phyloP scores from a whole-genome alignment of 1,139 yeast species.

The Debaryomyces singareniensis region DNA sequence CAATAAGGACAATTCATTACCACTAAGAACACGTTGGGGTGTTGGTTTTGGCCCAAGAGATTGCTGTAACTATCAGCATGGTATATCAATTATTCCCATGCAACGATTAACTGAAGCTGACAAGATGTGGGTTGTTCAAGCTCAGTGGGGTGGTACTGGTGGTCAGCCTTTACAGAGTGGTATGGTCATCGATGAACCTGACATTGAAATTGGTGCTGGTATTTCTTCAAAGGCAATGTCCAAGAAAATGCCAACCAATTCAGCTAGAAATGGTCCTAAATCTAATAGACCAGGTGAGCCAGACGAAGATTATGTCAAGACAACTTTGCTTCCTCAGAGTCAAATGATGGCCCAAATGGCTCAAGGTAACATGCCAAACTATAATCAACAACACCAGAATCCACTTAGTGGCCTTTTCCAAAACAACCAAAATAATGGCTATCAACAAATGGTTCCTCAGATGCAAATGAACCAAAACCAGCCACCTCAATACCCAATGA shows the following conservation, averaged over 20 bases:
- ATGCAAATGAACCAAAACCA: conserved; percentile 3
- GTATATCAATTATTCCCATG: conserved; percentile 81
- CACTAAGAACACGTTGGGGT: conserved; percentile 91
- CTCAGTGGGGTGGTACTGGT: conserved; percentile 98
- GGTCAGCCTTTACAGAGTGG: conserved; percentile 82
- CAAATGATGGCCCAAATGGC: conserved; percentile 11
- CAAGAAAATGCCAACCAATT: conserved; percentile 80
- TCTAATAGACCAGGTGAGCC: conserved; percentile 64
- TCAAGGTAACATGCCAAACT: conserved; percentile 29
- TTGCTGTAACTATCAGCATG: conserved; percentile 91
- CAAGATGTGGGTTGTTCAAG: conserved; percentile 77
- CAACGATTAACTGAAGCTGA: conserved; percentile 91
- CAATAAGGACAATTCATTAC: conserved; percentile 44
- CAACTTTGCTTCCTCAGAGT: conserved; percentile 24
- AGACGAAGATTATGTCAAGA: conserved; percentile 40
- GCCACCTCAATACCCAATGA: conserved; percentile 10
- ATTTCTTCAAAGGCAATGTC: conserved; percentile 90
- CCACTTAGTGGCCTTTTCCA: conserved; percentile 49
- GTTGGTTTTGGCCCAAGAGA: conserved; percentile 99
- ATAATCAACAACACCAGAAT: conserved; percentile 34
- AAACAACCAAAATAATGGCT: conserved; percentile 10
- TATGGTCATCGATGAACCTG: conserved; percentile 91
- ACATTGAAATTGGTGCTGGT: conserved; percentile 92
- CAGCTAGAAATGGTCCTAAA: conserved; percentile 81
- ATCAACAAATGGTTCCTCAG: neutral